These are phyloP conservation scores for Diddensiella caesifluorescens DNA, from an alignment of 805 yeast genomes.

Conservation along the genomic window DNA sequence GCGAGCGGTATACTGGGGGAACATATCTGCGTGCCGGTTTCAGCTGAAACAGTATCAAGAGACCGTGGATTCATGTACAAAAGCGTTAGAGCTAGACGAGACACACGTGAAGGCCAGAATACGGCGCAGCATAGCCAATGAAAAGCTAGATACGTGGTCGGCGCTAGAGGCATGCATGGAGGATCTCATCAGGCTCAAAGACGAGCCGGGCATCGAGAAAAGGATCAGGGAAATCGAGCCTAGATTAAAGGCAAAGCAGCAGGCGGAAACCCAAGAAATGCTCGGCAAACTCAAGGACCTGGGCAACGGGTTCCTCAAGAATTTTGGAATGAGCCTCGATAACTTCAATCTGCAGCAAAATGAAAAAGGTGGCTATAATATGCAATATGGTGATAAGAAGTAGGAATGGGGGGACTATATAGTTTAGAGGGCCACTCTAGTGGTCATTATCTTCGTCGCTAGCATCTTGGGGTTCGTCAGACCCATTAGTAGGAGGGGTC, in stretches of 20 bases:
- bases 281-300: slow-evolving; percentile 30
- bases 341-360: slow-evolving; percentile 26
- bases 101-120: slow-evolving; percentile 65
- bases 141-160: slow-evolving; percentile 26
- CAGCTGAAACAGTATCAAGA: slow-evolving; percentile 22
- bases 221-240: slow-evolving; percentile 17
- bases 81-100: slow-evolving; percentile 55
- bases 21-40: slow-evolving; percentile 26
- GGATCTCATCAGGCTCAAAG: slow-evolving; percentile 18
- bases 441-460: too few species aligned
- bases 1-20: slow-evolving; percentile 22
- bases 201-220: slow-evolving; percentile 1
- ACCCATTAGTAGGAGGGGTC: too few species aligned
- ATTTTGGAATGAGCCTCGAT: slow-evolving; percentile 30
- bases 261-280: slow-evolving; percentile 28
- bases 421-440: too few species aligned
- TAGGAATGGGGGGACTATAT: too few species aligned
- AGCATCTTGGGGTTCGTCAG: too few species aligned
- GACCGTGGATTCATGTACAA: slow-evolving; percentile 61
- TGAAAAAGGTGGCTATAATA: slow-evolving; percentile 21
- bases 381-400: too few species aligned
- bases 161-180: slow-evolving; percentile 26
- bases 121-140: slow-evolving; percentile 67
- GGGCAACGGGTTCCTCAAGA: slow-evolving; percentile 29
- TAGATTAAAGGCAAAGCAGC: slow-evolving; percentile 22